Evolutionary conservation across 2,329 filamentous ascomycete genomes (phyloP).

Genomic region (Cytospora paraplurivora): DNA sequence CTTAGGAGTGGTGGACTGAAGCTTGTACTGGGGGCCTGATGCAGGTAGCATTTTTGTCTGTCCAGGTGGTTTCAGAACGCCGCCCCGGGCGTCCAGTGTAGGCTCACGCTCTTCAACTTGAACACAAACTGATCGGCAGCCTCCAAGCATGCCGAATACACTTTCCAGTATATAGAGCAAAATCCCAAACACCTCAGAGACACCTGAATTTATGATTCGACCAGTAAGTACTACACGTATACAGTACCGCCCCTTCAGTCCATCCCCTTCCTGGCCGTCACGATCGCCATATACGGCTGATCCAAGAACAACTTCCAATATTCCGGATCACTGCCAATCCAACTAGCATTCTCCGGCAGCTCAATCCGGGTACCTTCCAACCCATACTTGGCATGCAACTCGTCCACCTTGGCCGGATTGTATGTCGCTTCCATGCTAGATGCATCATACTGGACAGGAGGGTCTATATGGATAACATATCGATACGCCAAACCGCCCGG

Average conservation of each 20-base stretch:
- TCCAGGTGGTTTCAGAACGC: too few species aligned
- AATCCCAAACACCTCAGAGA: too few species aligned
- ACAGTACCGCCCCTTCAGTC: not conserved
- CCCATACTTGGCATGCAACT: slow-evolving; percentile 18
- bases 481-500: slow-evolving; percentile 23
- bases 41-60: too few species aligned
- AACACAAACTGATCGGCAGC: too few species aligned
- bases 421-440: slow-evolving; percentile 26
- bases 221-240: not conserved
- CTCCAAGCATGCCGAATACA: too few species aligned
- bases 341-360: slow-evolving; percentile 10
- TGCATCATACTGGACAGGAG: slow-evolving; percentile 18
- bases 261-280: slow-evolving; percentile 20
- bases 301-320: slow-evolving; percentile 24
- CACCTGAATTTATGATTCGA: too few species aligned
- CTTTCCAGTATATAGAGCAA: too few species aligned
- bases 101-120: too few species aligned
- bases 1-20: too few species aligned
- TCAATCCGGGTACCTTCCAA: slow-evolving; percentile 21
- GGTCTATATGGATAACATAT: slow-evolving; percentile 15
- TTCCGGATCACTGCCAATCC: slow-evolving; percentile 11
- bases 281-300: slow-evolving; percentile 19
- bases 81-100: too few species aligned
- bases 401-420: slow-evolving; percentile 17
- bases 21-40: too few species aligned